Conservation (phyloP, 1,284 basidiomycete species). For the Pulchroboletus neoregius region DNA sequence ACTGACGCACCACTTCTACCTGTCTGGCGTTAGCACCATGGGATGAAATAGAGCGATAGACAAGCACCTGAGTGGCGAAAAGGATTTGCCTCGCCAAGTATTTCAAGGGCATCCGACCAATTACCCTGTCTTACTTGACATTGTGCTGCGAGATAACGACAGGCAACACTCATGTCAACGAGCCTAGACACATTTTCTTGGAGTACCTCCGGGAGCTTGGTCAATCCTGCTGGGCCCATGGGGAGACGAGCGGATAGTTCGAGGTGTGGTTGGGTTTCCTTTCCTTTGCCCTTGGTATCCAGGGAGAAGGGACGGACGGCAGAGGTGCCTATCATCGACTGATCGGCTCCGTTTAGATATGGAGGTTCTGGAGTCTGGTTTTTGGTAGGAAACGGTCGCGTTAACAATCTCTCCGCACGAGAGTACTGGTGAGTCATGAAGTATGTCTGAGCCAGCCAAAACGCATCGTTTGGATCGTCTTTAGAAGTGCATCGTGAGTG, state of each 20-base stretch:
- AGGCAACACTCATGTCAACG: constrained; percentile 89
- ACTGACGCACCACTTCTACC: constrained; percentile 62
- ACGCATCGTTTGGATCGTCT: constrained; percentile 96
- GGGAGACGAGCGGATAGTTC: constrained; percentile 55
- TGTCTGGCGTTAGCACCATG: constrained; percentile 22
- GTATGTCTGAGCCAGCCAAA: constrained; percentile 97
- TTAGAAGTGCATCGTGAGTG: constrained; percentile 14
- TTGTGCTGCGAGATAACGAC: constrained; percentile 91
- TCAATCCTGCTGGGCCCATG: constrained; percentile 62
- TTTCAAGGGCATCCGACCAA: constrained; percentile 89
- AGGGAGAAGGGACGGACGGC: constrained; percentile 26
- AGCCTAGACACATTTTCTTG: constrained; percentile 68
- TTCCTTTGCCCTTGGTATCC: constrained; percentile 54
- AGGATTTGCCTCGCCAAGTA: constrained; percentile 89
- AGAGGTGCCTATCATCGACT: constrained; percentile 23
- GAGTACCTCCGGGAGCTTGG: constrained; percentile 57
- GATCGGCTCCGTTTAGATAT: constrained; percentile 43
- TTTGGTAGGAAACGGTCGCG: constrained; percentile 66
- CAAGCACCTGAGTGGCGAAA: constrained; percentile 65
- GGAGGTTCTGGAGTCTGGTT: constrained; percentile 41
- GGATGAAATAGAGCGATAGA: not conserved
- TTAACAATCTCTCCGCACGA: constrained; percentile 88
- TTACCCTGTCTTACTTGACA: constrained; percentile 91
- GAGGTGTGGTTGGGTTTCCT: constrained; percentile 45
- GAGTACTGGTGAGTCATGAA: constrained; percentile 95